phyloP scores from a whole-genome alignment of 208 protist genomes.

The Leishmania turanica region DNA sequence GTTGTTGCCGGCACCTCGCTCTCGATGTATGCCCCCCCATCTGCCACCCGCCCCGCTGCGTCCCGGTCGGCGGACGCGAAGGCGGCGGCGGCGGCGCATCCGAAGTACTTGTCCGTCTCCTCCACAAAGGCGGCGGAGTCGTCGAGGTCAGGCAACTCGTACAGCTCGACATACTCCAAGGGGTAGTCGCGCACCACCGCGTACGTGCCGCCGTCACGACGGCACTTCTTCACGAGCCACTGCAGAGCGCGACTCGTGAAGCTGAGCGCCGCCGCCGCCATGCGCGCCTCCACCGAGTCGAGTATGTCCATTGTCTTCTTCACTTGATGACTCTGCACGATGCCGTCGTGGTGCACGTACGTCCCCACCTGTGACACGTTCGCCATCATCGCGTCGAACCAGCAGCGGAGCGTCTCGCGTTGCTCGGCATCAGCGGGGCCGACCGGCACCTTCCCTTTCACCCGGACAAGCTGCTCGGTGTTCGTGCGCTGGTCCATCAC shows the following conservation, averaged over 20 bases:
- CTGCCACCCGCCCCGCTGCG: not conserved
- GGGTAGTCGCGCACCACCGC: constrained; percentile 57
- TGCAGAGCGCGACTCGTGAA: constrained; percentile 82
- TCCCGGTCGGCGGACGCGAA: not conserved
- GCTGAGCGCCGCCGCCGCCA: constrained; percentile 78
- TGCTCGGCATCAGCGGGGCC: constrained; percentile 38
- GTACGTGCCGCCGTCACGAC: constrained; percentile 68
- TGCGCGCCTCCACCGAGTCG: constrained; percentile 54
- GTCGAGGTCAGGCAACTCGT: constrained; percentile 55
- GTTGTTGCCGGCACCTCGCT: not conserved
- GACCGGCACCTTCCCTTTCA: constrained; percentile 40
- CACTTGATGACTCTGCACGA: constrained; percentile 75
- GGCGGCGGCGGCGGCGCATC: not conserved
- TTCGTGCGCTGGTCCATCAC: constrained; percentile 62
- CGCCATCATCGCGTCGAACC: constrained; percentile 86
- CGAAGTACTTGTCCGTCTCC: constrained; percentile 26
- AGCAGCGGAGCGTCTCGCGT: constrained; percentile 62
- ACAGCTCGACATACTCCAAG: constrained; percentile 66
- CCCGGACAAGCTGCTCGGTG: constrained; percentile 66
- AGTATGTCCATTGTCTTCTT: constrained; percentile 77
- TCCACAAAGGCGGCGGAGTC: constrained; percentile 24
- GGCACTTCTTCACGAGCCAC: constrained; percentile 71
- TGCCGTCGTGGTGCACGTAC: constrained; percentile 77
- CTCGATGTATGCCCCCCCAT: not conserved
- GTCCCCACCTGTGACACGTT: constrained; percentile 80